phyloP scores from a whole-genome alignment of 345 rosid genomes.

The Toxicodendron radicans region DNA sequence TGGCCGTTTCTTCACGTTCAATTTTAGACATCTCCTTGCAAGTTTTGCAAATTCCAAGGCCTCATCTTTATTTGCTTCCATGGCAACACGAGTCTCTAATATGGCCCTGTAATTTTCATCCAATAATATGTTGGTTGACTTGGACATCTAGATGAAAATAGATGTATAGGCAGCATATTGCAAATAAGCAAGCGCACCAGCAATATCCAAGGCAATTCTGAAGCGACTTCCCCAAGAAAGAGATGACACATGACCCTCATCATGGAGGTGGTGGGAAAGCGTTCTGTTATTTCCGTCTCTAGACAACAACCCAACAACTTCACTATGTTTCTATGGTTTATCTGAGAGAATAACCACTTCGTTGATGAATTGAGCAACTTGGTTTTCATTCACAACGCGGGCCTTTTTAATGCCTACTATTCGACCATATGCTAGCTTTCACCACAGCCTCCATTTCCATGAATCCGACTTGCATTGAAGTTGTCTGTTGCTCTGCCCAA shows the following conservation, averaged over 20 bases:
- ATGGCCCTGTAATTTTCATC: slow-evolving; percentile 20
- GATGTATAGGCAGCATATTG: slow-evolving; percentile 12
- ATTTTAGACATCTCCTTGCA: slow-evolving; percentile 20
- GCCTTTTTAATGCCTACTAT: slow-evolving; percentile 25
- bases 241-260: background rate
- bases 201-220: slow-evolving; percentile 21
- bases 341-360: slow-evolving; percentile 25
- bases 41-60: slow-evolving; percentile 5
- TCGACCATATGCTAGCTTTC: slow-evolving; percentile 20
- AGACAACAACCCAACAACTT: slow-evolving; percentile 28
- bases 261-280: slow-evolving; percentile 22
- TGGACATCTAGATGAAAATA: slow-evolving; percentile 22
- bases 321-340: slow-evolving; percentile 29
- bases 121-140: slow-evolving; percentile 28
- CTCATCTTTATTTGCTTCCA: slow-evolving; percentile 12
- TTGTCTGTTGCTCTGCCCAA: slow-evolving; percentile 23
- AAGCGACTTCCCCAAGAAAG: background rate
- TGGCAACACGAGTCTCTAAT: background rate
- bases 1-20: slow-evolving; percentile 22
- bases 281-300: slow-evolving; percentile 18
- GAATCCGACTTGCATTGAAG: slow-evolving; percentile 19
- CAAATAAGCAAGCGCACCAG: slow-evolving; percentile 27
- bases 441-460: slow-evolving; percentile 28
- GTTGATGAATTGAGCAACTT: slow-evolving; percentile 21
- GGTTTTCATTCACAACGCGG: slow-evolving; percentile 22